Evolutionary conservation across 139 green algal species (phyloP).

Genomic region (Picochlorum costavermella): DNA sequence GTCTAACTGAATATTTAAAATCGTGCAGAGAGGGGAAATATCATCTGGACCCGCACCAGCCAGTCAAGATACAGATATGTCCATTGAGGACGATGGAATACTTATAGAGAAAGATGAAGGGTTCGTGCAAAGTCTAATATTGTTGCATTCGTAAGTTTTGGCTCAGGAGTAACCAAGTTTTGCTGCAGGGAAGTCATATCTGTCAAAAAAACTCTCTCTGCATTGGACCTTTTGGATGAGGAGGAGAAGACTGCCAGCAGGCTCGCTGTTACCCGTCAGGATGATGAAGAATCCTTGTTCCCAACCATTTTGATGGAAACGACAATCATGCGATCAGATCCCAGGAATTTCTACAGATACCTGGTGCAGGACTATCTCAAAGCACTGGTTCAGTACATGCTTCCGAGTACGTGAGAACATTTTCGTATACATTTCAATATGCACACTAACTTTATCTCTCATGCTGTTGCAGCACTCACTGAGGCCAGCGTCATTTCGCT

Average conservation of each 20-base stretch:
- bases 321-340: neutral
- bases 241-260: neutral
- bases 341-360: conserved; percentile 10
- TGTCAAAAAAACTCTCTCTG: neutral
- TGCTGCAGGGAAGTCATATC: neutral
- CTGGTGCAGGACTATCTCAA: neutral
- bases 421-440: neutral
- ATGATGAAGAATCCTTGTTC: neutral
- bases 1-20: too few species aligned
- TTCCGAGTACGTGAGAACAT: neutral
- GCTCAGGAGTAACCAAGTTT: neutral
- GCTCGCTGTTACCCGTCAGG: neutral
- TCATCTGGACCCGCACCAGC: too few species aligned
- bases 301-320: neutral
- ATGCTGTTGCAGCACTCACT: neutral
- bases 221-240: neutral
- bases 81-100: too few species aligned
- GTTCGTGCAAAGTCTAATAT: too few species aligned
- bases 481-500: neutral
- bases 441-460: neutral
- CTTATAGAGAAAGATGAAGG: too few species aligned
- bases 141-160: too few species aligned
- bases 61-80: too few species aligned
- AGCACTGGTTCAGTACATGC: neutral
- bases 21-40: too few species aligned